Percentiles rank a stretch among this genome's conserved stretches.
phyloP scores from a whole-genome alignment of 2,329 filamentous ascomycete species.

The Neofusicoccum ribis region DNA sequence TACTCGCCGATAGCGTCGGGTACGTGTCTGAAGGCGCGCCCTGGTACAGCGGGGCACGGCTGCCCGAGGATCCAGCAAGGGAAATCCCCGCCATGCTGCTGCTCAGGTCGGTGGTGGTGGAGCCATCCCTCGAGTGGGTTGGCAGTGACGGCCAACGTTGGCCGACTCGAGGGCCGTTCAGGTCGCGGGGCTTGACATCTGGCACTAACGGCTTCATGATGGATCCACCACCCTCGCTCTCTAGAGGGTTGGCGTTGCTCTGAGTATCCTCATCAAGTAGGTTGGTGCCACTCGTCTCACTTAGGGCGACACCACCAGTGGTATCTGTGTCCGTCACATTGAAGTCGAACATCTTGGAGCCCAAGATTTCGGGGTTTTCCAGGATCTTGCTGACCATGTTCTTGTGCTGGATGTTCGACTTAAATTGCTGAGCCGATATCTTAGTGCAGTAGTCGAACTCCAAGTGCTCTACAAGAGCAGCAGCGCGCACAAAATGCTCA shows the following conservation, averaged over 20 bases:
- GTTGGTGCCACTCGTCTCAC: not conserved
- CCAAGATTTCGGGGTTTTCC: slow-evolving; percentile 22
- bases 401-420: slow-evolving; percentile 53
- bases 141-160: slow-evolving; percentile 5
- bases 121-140: not conserved
- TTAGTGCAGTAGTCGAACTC: slow-evolving; percentile 52
- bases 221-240: not conserved
- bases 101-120: not conserved
- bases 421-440: slow-evolving; percentile 47
- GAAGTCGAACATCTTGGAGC: slow-evolving; percentile 20
- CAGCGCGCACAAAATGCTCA: slow-evolving; percentile 49
- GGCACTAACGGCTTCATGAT: not conserved
- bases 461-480: slow-evolving; percentile 54
- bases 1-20: not conserved
- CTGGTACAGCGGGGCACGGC: not conserved
- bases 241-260: not conserved
- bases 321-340: not conserved
- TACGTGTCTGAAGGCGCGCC: not conserved
- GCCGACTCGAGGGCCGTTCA: not conserved
- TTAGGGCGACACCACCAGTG: not conserved
- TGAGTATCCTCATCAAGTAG: not conserved
- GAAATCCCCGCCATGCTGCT: not conserved
- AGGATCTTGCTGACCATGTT: slow-evolving; percentile 44
- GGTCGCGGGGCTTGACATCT: not conserved
- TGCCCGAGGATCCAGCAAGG: not conserved